Percentiles rank a stretch among this genome's conserved stretches.
phyloP scores from a whole-genome alignment of 192 early-diverging fungal species.

The Oehlia diaphana region DNA sequence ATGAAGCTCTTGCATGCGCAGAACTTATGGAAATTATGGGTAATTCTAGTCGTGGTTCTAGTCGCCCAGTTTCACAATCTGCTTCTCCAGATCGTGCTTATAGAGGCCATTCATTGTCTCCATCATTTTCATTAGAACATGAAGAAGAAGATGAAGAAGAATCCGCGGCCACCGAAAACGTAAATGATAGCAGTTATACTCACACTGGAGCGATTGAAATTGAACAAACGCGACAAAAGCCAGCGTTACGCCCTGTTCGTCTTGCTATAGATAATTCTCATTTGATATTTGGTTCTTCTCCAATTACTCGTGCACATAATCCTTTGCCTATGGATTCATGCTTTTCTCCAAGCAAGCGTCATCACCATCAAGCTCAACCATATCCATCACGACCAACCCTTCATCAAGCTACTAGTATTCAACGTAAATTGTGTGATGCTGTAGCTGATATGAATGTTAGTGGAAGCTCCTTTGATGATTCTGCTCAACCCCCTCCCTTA shows the following conservation, averaged over 20 bases:
- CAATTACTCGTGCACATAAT: slow-evolving; percentile 29
- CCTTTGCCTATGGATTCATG: slow-evolving; percentile 18
- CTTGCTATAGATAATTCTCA: slow-evolving; percentile 13
- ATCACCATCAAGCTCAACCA: slow-evolving; percentile 14
- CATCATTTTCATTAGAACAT: not conserved
- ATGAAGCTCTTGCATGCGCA: slow-evolving; percentile 25
- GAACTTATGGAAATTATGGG: slow-evolving; percentile 23
- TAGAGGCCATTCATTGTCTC: not conserved
- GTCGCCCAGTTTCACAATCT: slow-evolving; percentile 19
- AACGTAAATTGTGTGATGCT: not conserved
- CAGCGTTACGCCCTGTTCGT: not conserved
- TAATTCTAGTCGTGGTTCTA: slow-evolving; percentile 19
- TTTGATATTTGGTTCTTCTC: slow-evolving; percentile 23
- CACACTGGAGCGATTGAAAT: slow-evolving; percentile 18
- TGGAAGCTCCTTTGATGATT: not conserved
- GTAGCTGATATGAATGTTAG: not conserved
- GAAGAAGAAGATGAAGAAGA: not conserved
- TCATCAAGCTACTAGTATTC: slow-evolving; percentile 17
- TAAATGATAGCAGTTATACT: not conserved
- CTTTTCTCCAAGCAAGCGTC: slow-evolving; percentile 20
- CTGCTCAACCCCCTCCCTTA: not conserved
- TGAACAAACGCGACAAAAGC: not conserved
- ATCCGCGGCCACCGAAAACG: not conserved
- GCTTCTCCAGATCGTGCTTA: not conserved
- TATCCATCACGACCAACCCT: slow-evolving; percentile 4